These are phyloP conservation scores for Phlyctochytrium bullatum DNA, from an alignment of 192 early-diverging fungal species.

Conservation along the genomic window DNA sequence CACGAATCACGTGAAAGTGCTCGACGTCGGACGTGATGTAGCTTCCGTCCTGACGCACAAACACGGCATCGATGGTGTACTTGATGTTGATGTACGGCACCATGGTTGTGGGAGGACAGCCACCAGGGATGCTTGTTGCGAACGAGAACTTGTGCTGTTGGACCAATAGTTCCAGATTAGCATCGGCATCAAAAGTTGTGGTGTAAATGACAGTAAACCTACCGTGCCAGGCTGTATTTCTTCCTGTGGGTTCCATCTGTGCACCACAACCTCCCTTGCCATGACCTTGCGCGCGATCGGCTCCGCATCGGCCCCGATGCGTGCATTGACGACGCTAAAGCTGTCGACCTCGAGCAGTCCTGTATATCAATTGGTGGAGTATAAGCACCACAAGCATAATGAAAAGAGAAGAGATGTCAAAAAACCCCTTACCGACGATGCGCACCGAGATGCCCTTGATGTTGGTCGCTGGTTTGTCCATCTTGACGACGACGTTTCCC, in stretches of 20 bases:
- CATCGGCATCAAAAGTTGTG: no score
- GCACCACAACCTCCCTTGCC: background rate
- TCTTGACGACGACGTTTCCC: background rate
- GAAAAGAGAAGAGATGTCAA: background rate
- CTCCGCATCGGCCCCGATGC: background rate
- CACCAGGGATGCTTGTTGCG: background rate
- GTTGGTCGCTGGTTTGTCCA: background rate
- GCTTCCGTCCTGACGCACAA: background rate
- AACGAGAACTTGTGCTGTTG: background rate
- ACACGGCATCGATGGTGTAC: background rate
- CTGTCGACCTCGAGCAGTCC: background rate
- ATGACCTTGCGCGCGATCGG: background rate
- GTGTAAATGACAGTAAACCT: no score
- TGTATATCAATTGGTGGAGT: background rate
- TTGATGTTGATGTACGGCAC: background rate
- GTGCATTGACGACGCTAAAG: background rate
- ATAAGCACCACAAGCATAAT: background rate
- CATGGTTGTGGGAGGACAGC: background rate
- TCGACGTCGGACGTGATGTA: background rate
- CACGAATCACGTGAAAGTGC: background rate
- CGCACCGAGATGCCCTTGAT: background rate
- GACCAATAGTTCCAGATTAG: background rate
- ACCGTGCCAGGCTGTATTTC: no score
- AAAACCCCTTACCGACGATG: background rate
- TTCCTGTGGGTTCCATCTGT: no score